Base-by-base conservation (phyloP, 169 alveolate species). In the Cryptosporidium ubiquitum region DNA sequence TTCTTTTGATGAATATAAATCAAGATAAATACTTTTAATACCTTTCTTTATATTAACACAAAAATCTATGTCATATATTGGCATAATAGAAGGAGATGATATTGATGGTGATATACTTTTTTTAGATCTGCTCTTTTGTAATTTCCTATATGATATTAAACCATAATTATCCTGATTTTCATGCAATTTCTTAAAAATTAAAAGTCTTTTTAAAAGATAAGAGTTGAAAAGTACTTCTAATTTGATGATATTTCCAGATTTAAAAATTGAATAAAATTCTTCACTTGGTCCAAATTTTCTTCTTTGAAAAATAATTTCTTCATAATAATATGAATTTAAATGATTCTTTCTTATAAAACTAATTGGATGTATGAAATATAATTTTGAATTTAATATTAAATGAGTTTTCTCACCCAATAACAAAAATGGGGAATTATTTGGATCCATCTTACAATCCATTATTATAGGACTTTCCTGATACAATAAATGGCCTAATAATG, bases 311-410 rank as follows among this genome's bases (percentile, higher is more conserved):
- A 64, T 16, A 29, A 6, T 7, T 16, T 0, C 33, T 29, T 64
- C 71, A 10, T 64, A 64, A 31, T 26, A 31, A 64, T 37, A 64
- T 47, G 51, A 47, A 23, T 70, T 70, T 5, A 37, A 0, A 35
- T n/a, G 39, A 9, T 55, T 31, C 14, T 14, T 55, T 40, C 55
- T 26, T 2, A 39, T 23, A 58, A 79, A 79, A 33, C 75, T 60
- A 1, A n/a, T 64, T 14, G 89, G 89, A 79, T 79, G 89, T 26
- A 79, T 37, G 39, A 29, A 58, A 42, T 79, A 79, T 3, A 79
- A 29, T 31, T 79, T 79, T 16, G 89, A 79, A 79, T 79, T 79
- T 33, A 79, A 39, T 16, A 79, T 29, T 61, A 79, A 44, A 14
- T 69, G 84, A 10, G 57, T 20, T 20, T 42, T n/a, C 18, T 44